A percentile compares a stretch with the other conserved stretches of the same genome.
These are phyloP conservation scores for Venturia carpophila DNA, from an alignment of 2,329 filamentous ascomycete genomes.

Conservation along the genomic window DNA sequence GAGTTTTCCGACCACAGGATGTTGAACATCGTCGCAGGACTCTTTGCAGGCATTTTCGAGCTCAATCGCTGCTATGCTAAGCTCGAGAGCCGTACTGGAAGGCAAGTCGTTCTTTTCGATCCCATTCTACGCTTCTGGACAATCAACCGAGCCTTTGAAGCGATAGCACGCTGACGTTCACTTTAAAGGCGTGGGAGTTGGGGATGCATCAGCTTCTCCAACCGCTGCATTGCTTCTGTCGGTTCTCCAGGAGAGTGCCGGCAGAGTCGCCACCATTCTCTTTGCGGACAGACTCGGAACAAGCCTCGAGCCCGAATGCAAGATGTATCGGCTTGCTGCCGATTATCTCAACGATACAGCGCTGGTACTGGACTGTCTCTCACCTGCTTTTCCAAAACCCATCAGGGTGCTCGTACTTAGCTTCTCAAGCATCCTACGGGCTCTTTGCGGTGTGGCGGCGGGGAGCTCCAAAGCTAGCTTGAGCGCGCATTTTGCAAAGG, in stretches of 20 bases:
- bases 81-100: conserved; percentile 75
- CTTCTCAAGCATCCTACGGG: conserved; percentile 52
- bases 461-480: conserved; percentile 85
- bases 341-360: conserved; percentile 84
- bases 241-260: conserved; percentile 73
- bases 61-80: conserved; percentile 70
- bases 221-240: conserved; percentile 76
- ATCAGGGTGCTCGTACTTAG: conserved; percentile 51
- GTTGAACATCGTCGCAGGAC: conserved; percentile 41
- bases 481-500: conserved; percentile 83
- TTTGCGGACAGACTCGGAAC: conserved; percentile 79
- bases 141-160: background rate
- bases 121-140: background rate
- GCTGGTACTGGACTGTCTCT: conserved; percentile 78
- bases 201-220: conserved; percentile 68
- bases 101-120: conserved; percentile 33
- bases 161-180: background rate
- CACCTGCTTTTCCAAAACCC: conserved; percentile 60
- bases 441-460: conserved; percentile 81
- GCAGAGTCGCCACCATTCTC: conserved; percentile 73
- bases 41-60: conserved; percentile 79
- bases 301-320: conserved; percentile 81
- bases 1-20: background rate
- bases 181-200: conserved; percentile 63
- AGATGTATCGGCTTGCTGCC: conserved; percentile 77